Percentiles rank a stretch among this genome's conserved stretches.
Conservation (phyloP, 768 basidiomycete species). For the Pluteus cervinus region DNA sequence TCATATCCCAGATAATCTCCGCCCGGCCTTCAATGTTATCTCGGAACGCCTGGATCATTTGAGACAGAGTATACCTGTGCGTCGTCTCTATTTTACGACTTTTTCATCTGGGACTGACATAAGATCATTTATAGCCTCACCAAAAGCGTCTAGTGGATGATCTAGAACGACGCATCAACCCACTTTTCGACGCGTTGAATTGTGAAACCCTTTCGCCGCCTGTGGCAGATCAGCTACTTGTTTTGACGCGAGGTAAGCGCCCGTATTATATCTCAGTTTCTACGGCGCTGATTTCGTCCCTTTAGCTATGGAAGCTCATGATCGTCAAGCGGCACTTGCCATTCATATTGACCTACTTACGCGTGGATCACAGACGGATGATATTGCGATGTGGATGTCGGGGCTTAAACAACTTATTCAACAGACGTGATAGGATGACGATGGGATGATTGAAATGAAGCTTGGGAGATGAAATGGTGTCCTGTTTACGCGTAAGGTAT, state of each 20-base stretch:
- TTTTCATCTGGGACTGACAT: slow-evolving; percentile 1
- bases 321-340: slow-evolving; percentile 71
- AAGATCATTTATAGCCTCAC: slow-evolving; percentile 46
- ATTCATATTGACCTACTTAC: slow-evolving; percentile 87
- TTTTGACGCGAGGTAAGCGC: slow-evolving; percentile 71
- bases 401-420: slow-evolving; percentile 85
- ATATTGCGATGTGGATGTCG: slow-evolving; percentile 85
- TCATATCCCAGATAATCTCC: slow-evolving; percentile 76
- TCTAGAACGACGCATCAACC: slow-evolving; percentile 78
- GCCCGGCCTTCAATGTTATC: slow-evolving; percentile 64
- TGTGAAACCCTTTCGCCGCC: slow-evolving; percentile 71
- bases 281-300: slow-evolving; percentile 2
- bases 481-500: slow-evolving; percentile 9
- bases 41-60: slow-evolving; percentile 55
- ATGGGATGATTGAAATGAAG: neutral
- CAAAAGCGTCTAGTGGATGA: slow-evolving; percentile 85
- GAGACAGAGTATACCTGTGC: slow-evolving; percentile 72
- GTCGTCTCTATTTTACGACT: slow-evolving; percentile 20
- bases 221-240: slow-evolving; percentile 66
- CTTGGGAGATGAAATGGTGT: neutral
- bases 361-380: slow-evolving; percentile 69
- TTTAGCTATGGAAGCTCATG: slow-evolving; percentile 74
- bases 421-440: slow-evolving; percentile 38
- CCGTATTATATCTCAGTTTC: slow-evolving; percentile 2
- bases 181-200: slow-evolving; percentile 88